phyloP scores from a whole-genome alignment of 345 rosid genomes.

The Erucastrum elatum region DNA sequence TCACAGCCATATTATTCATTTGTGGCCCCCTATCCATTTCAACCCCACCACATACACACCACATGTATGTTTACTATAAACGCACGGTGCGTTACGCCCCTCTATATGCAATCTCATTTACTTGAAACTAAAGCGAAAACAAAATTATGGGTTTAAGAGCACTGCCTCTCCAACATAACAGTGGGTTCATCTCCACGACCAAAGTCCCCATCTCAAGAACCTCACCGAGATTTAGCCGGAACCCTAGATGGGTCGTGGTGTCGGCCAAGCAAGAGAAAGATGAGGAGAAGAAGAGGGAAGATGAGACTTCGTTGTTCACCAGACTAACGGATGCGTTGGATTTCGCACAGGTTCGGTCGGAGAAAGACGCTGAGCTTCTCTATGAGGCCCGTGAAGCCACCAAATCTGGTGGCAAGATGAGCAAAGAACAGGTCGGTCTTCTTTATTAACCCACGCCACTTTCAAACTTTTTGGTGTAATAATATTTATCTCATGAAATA shows the following conservation, averaged over 20 bases:
- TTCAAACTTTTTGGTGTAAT: background rate
- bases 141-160: constrained; percentile 37
- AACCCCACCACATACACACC: constrained; percentile 23
- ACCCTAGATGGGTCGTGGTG: constrained; percentile 35
- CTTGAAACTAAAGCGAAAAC: background rate
- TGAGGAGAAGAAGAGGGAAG: constrained; percentile 39
- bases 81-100: no score
- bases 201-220: constrained; percentile 22
- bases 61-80: background rate
- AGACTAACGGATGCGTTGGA: constrained; percentile 77
- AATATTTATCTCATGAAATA: no score
- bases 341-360: constrained; percentile 75
- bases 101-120: background rate
- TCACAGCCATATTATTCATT: constrained; percentile 30
- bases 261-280: constrained; percentile 41
- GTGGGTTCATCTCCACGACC: constrained; percentile 29
- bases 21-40: constrained; percentile 12
- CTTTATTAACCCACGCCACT: background rate
- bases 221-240: constrained; percentile 28
- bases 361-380: constrained; percentile 73
- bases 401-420: constrained; percentile 66
- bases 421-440: constrained; percentile 59
- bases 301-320: constrained; percentile 64
- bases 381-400: constrained; percentile 74
- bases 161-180: constrained; percentile 34